Percentiles rank a stretch among this genome's conserved stretches.
These are phyloP conservation scores for Microbotryum intermedium DNA, from an alignment of 1,284 basidiomycete genomes.

Conservation along the genomic window DNA sequence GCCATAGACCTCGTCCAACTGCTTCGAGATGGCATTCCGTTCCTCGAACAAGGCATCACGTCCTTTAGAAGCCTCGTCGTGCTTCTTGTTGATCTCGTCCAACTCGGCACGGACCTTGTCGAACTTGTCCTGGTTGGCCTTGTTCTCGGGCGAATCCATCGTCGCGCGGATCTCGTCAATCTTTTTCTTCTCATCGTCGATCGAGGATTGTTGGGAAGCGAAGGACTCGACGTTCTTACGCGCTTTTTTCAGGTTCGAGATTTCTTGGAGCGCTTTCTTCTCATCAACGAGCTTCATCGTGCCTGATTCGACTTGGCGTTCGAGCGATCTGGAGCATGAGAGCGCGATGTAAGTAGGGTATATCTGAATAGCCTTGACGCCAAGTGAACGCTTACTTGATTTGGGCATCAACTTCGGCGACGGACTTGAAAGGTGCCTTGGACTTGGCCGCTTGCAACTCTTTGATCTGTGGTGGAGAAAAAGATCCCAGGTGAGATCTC, in stretches of 20 bases:
- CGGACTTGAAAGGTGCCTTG: conserved; percentile 75
- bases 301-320: conserved; percentile 85
- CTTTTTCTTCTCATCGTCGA: conserved; percentile 67
- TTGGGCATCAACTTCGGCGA: conserved; percentile 78
- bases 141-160: conserved; percentile 84
- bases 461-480: conserved; percentile 55
- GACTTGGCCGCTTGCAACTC: conserved; percentile 73
- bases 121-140: conserved; percentile 71
- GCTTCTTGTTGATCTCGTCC: conserved; percentile 73
- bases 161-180: conserved; percentile 74
- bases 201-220: conserved; percentile 64
- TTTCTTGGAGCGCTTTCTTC: conserved; percentile 87
- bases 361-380: too few relatives aligned
- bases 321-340: conserved; percentile 55
- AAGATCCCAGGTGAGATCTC: background rate
- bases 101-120: conserved; percentile 78
- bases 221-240: conserved; percentile 57
- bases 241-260: conserved; percentile 40
- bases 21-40: conserved; percentile 51
- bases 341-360: too few relatives aligned
- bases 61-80: conserved; percentile 73
- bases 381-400: conserved; percentile 56
- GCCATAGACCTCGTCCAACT: conserved; percentile 58
- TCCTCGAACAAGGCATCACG: conserved; percentile 81
- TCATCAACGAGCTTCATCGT: conserved; percentile 89